These are phyloP conservation scores for Nasturtium officinale DNA, from an alignment of 345 rosid species.

Conservation along the genomic window DNA sequence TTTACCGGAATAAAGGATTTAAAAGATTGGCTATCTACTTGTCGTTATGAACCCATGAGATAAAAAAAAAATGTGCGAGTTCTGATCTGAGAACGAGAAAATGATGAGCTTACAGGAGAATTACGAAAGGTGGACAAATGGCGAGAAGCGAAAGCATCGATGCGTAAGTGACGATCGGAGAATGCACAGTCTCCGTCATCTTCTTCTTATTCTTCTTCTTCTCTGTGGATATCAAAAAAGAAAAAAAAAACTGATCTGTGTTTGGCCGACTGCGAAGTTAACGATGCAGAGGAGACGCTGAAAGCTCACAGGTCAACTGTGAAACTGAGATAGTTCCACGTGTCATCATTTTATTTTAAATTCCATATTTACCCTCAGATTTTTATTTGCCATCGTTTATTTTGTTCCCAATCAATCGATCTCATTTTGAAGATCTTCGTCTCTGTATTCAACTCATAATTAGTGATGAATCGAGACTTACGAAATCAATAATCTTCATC, in stretches of 20 bases:
- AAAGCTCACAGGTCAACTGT: slow-evolving; percentile 5
- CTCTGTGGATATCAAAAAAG: slow-evolving; percentile 1
- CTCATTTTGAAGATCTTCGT: slow-evolving; percentile 22
- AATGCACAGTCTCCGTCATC: slow-evolving; percentile 72
- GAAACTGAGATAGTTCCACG: background rate
- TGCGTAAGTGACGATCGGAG: slow-evolving; percentile 69
- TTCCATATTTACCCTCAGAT: slow-evolving; percentile 25
- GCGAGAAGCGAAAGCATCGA: slow-evolving; percentile 84
- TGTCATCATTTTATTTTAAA: background rate
- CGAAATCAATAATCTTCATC: background rate
- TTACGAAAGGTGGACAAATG: slow-evolving; percentile 91
- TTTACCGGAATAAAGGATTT: no score
- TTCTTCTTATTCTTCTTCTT: slow-evolving; percentile 4
- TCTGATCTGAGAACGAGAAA: slow-evolving; percentile 18
- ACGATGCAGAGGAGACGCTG: background rate
- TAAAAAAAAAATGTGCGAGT: background rate
- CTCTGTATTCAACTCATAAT: slow-evolving; percentile 29
- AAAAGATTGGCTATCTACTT: no score
- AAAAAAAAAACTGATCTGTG: slow-evolving; percentile 28
- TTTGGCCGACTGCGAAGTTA: slow-evolving; percentile 32
- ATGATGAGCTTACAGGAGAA: slow-evolving; percentile 68
- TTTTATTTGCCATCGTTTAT: slow-evolving; percentile 29
- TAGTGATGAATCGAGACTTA: slow-evolving; percentile 23
- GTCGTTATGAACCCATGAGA: background rate
- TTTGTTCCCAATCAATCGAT: background rate